Percentiles rank a stretch among this genome's conserved stretches.
Evolutionary conservation across 371 early-diverging fungal genomes (phyloP).

Genomic region (Mucor velutinosus): DNA sequence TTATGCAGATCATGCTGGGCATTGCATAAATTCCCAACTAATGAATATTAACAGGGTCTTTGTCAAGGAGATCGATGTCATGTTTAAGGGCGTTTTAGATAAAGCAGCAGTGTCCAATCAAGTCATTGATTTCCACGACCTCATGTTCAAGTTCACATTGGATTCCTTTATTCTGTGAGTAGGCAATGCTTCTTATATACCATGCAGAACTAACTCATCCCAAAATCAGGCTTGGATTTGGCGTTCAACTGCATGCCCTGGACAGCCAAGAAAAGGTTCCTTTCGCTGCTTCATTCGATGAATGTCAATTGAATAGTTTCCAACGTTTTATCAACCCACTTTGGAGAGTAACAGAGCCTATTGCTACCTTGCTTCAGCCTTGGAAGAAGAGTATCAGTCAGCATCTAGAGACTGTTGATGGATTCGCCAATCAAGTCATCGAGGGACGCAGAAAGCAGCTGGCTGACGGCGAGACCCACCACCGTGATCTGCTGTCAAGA

Average conservation of each 20-base stretch:
- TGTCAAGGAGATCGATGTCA: constrained; percentile 31
- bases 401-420: constrained; percentile 48
- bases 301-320: constrained; percentile 41
- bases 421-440: constrained; percentile 52
- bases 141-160: constrained; percentile 61
- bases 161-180: constrained; percentile 54
- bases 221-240: constrained; percentile 39
- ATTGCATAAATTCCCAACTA: not conserved
- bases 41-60: constrained; percentile 27
- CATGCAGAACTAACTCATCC: not conserved
- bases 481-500: constrained; percentile 61
- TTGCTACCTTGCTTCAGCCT: constrained; percentile 21
- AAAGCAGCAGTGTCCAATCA: constrained; percentile 27
- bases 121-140: constrained; percentile 58
- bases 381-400: constrained; percentile 40
- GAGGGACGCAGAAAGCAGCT: constrained; percentile 43
- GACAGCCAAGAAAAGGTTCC: constrained; percentile 34
- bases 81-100: constrained; percentile 35
- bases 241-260: constrained; percentile 48
- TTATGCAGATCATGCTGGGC: not conserved
- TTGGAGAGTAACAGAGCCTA: constrained; percentile 50
- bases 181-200: not conserved
- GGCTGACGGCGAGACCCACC: constrained; percentile 39
- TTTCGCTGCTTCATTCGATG: constrained; percentile 57
- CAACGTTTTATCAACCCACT: constrained; percentile 54